Conservation (phyloP, 2,329 filamentous ascomycete genomes). For the Thielaviopsis ethacetica region DNA sequence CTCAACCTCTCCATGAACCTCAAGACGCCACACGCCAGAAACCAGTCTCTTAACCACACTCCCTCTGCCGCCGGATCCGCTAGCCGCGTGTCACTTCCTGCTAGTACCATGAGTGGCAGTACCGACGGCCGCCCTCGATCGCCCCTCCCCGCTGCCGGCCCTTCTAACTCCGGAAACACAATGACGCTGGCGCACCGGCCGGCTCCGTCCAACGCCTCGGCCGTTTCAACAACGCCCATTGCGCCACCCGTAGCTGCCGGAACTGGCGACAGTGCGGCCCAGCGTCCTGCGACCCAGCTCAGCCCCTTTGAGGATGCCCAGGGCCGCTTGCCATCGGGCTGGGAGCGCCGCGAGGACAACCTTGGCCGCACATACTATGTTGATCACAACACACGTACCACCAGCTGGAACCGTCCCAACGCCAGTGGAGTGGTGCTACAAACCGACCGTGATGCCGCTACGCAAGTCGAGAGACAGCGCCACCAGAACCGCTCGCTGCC, state of each 20-base stretch:
- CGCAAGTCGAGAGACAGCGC: constrained; percentile 78
- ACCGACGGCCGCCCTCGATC: constrained; percentile 28
- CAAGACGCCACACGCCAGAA: constrained; percentile 45
- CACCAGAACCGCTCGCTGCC: constrained; percentile 93
- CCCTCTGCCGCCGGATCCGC: constrained; percentile 15
- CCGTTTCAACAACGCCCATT: constrained; percentile 11
- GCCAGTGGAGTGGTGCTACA: constrained; percentile 62
- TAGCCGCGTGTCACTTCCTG: constrained; percentile 28
- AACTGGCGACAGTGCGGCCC: constrained; percentile 15
- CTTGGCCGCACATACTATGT: constrained; percentile 94
- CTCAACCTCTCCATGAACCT: constrained; percentile 92
- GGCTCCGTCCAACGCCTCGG: constrained; percentile 28
- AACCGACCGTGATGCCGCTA: constrained; percentile 67
- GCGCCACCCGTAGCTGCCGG: constrained; percentile 11
- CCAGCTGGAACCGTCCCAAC: constrained; percentile 86
- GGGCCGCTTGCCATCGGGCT: constrained; percentile 77
- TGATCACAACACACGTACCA: constrained; percentile 91
- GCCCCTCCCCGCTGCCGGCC: constrained; percentile 24
- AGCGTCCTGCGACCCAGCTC: constrained; percentile 28
- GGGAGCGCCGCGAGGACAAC: constrained; percentile 93
- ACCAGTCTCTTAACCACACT: constrained; percentile 13
- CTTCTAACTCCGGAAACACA: constrained; percentile 23
- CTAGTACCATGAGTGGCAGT: constrained; percentile 19
- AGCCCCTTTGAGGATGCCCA: constrained; percentile 96
- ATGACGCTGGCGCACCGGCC: constrained; percentile 28